Conservation (phyloP, 257 asterid species). For the Ballota nigra region DNA sequence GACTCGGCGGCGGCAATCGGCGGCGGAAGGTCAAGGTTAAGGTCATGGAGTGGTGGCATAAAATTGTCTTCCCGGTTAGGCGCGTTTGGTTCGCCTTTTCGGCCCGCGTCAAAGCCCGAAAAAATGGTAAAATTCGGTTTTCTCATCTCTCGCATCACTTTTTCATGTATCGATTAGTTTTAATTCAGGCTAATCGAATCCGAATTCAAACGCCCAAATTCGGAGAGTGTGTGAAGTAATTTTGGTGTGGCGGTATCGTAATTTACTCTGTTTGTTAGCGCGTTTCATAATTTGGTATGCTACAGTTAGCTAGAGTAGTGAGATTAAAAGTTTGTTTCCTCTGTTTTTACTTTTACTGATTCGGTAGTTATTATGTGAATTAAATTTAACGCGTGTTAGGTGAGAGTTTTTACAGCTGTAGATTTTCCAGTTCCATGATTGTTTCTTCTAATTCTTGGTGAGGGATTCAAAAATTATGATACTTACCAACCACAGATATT, state of each 20-base stretch:
- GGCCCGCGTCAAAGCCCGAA: constrained; percentile 58
- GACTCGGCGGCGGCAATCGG: constrained; percentile 54
- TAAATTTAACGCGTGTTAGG: constrained; percentile 18
- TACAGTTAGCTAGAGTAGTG: neutral
- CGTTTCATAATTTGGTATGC: constrained; percentile 1
- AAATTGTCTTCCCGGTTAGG: constrained; percentile 73
- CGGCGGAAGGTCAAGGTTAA: constrained; percentile 54
- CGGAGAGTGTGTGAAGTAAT: neutral
- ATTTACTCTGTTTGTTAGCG: neutral
- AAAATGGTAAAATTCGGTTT: constrained; percentile 43
- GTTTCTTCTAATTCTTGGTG: neutral
- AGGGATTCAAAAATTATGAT: neutral
- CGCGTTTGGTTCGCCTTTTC: constrained; percentile 70
- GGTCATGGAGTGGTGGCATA: constrained; percentile 76
- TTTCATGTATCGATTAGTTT: neutral
- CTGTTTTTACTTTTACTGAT: neutral
- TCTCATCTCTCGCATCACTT: neutral
- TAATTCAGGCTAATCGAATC: neutral
- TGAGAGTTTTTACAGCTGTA: constrained; percentile 23
- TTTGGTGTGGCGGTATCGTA: neutral
- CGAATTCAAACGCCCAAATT: neutral
- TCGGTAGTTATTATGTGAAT: neutral
- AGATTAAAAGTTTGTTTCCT: neutral
- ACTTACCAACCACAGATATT: neutral
- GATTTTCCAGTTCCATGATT: constrained; percentile 20